Conservation (phyloP, 2,329 filamentous ascomycete genomes). For the Botryotinia narcissicola region DNA sequence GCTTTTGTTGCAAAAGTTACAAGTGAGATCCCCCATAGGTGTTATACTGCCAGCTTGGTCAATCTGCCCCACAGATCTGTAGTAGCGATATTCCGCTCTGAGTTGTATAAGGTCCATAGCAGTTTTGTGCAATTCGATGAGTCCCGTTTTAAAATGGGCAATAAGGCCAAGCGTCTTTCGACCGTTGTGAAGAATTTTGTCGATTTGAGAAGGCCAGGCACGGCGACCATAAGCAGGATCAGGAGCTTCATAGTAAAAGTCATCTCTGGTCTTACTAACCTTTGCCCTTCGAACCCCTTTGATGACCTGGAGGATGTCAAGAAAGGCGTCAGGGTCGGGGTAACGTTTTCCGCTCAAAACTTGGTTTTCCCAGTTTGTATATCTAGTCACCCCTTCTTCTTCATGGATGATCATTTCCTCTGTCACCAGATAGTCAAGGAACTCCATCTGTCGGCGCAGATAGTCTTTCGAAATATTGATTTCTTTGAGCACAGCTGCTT, state of each 20-base stretch:
- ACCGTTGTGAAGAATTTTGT: neutral
- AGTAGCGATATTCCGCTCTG: conserved; percentile 8
- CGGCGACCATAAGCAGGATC: neutral
- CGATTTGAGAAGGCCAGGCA: neutral
- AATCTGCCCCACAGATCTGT: neutral
- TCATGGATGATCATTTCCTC: neutral
- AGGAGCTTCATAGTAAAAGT: neutral
- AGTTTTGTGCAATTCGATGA: neutral
- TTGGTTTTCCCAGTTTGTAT: neutral
- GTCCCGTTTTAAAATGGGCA: neutral
- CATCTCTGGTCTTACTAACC: neutral
- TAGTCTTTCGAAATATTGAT: neutral
- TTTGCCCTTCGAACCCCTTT: neutral
- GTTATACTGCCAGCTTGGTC: neutral
- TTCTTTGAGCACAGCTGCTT: neutral
- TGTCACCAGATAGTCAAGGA: neutral
- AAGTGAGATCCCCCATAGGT: neutral
- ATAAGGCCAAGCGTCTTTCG: neutral
- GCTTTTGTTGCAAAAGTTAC: neutral
- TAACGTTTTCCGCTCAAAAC: neutral
- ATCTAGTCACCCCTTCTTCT: neutral
- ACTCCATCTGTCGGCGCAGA: conserved; percentile 1
- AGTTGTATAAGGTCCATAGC: neutral
- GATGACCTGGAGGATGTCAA: neutral
- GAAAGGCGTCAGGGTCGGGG: neutral